Evolutionary conservation across 257 asterid species (phyloP), one percentile per base, ranked within the genome.

Genomic region (Lavandula angustifolia): DNA sequence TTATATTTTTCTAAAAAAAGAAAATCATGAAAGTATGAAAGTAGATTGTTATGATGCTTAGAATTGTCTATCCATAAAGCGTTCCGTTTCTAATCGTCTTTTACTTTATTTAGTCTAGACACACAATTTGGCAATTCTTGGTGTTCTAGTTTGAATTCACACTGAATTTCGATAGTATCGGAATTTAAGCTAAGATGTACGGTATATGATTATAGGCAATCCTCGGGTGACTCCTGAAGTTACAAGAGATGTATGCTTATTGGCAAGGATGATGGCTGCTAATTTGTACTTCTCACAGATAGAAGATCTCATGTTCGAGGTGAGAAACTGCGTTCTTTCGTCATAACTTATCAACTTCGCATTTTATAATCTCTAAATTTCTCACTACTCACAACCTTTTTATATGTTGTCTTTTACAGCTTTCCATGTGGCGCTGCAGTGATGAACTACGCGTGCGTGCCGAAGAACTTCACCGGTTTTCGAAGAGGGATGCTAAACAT

Each of bases 301-400:
- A 32, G 98, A 91, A 80, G 94, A 91, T 83, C 96, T 91, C 71
- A 92, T 92, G 98, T 92, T 92, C 53, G 98, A 92, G 95, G 98
- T 91, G 49, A 70, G 60, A 27, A 56, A 31, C 46, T 7, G 44
- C 22, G 5, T 6, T 7, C 17, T 47, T 51, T 48, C 33, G 16
- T 2, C 22, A 33, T 34, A 34, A 31, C 8, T 53, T 7, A 12
- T 5, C 37, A 14, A 4, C 29, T 46, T 27, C 27, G 42, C 40
- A 29, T 32, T 12, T 18, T 41, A 31, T 4, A 13, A 10, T 57
- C 40, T 53, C 12, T 2, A 2, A 40, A 61, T 44, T 50, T 49
- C 59, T 49, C 42, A 64, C 41, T 12, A 37, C 31, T 37, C 41
- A 43, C 14, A 40, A 7, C 54, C 38, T 6, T 37, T 57, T 12